Evolutionary conservation across 257 asterid genomes (phyloP).

Genomic region (Solanum chilense): DNA sequence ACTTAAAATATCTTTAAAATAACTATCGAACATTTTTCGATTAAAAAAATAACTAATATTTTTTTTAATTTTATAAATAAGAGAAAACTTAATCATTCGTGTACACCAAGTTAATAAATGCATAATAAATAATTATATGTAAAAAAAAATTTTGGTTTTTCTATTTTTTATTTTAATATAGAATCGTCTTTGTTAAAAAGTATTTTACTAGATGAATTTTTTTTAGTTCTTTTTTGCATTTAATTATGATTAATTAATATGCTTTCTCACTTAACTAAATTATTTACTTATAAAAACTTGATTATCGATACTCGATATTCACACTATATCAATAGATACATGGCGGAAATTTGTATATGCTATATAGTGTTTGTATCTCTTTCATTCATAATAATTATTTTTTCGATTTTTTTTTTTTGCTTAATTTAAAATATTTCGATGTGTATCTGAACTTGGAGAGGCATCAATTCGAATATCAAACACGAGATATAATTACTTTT

Average conservation of each 20-base stretch:
- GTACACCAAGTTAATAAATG: not conserved
- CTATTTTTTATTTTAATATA: not conserved
- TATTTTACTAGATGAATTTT: not conserved
- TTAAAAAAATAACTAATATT: not conserved
- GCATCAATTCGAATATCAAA: not conserved
- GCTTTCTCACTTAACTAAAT: not conserved
- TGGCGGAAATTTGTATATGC: not conserved
- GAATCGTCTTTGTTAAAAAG: not conserved
- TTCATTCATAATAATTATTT: not conserved
- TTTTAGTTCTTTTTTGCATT: too few relatives aligned
- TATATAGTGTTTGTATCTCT: not conserved
- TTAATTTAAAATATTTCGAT: too few relatives aligned
- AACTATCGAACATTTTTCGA: too few relatives aligned
- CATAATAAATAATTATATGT: not conserved
- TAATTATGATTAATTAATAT: not conserved
- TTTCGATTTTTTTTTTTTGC: too few relatives aligned
- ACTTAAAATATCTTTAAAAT: too few relatives aligned
- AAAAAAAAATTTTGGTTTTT: too few relatives aligned
- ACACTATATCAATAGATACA: not conserved
- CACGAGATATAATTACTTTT: too few relatives aligned
- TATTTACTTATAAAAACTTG: not conserved
- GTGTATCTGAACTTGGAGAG: not conserved
- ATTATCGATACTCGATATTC: too few relatives aligned
- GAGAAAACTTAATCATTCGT: not conserved
- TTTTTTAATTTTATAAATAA: not conserved